Evolutionary conservation across 129 eudicot genomes (phyloP).

Genomic region (Sambucus nigra): DNA sequence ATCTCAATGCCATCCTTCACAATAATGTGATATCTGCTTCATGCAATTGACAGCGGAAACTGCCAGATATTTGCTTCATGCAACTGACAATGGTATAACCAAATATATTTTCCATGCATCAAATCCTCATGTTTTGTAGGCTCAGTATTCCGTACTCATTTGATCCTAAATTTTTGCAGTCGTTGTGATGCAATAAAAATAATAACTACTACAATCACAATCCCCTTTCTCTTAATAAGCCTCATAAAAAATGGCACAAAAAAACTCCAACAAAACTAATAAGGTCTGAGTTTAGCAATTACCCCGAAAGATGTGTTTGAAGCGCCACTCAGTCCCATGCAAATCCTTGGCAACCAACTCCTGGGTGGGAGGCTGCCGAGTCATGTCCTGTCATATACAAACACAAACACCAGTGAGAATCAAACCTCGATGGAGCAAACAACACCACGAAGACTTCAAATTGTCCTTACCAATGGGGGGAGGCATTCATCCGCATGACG

Average conservation of each 20-base stretch:
- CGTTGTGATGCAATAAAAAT: neutral
- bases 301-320: slow-evolving; percentile 93
- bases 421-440: neutral
- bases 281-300: neutral
- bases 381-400: slow-evolving; percentile 68
- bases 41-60: neutral
- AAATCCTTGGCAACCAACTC: slow-evolving; percentile 90
- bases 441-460: neutral
- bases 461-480: slow-evolving; percentile 72
- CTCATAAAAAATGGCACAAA: neutral
- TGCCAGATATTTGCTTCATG: neutral
- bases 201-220: no score
- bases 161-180: neutral
- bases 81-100: no score
- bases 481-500: slow-evolving; percentile 99
- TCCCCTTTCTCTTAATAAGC: neutral
- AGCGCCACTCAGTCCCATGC: slow-evolving; percentile 90
- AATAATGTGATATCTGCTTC: no score
- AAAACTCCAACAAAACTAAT: neutral
- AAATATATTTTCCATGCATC: neutral
- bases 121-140: neutral
- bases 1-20: neutral
- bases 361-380: slow-evolving; percentile 94
- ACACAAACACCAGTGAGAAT: slow-evolving; percentile 1
- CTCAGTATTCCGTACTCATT: neutral